Base-by-base conservation (phyloP, 768 basidiomycete genomes). In the Krasilnikovozyma curviuscula region DNA sequence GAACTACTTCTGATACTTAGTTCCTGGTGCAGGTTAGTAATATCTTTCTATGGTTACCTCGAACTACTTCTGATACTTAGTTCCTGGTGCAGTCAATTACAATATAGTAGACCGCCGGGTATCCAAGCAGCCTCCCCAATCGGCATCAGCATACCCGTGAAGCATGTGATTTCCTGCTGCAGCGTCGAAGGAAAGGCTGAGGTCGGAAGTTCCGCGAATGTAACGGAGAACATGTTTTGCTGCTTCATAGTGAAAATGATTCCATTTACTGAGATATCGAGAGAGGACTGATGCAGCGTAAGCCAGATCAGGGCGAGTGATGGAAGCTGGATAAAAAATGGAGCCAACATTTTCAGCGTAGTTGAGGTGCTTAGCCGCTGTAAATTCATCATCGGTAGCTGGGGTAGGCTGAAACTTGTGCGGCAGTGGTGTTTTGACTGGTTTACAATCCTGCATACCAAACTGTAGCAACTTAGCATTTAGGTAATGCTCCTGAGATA, bases 211-310 rank as follows among this genome's bases (percentile, higher is more conserved):
- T 13, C 59, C 63, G 18, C 57, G 55, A 40, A 74, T 57, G 53
- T 73, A 74, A 2, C 62, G 56, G 35, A 70, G 60, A 19, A 72
- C 50, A n/a, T 61, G 62, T 44, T 68, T 68, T 7, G 65, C 59
- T 3, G 67, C 67, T 0, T 55, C 51, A 63, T 67, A 70, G 50
- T 73, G 70, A 1, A 46, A 44, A 1, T 33, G 30, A 7, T 54
- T 55, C 0, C 68, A 69, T 46, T 67, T 65, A 1, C 48, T 33
- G 9, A 57, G 53, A 55, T 65, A 71, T 23, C 64, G 48, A n/a
- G n/a, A n/a, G n/a, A n/a, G n/a, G n/a, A n/a, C n/a, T n/a, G n/a
- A n/a, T 18, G 56, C 53, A 3, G 50, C 52, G 23, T 51, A 46
- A 1, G 59, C 52, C 10, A 60, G 40, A 46, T 63, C 61, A 1